Evolutionary conservation across 2,329 filamentous ascomycete genomes (phyloP).

Genomic region (Nectriaceae sp.): DNA sequence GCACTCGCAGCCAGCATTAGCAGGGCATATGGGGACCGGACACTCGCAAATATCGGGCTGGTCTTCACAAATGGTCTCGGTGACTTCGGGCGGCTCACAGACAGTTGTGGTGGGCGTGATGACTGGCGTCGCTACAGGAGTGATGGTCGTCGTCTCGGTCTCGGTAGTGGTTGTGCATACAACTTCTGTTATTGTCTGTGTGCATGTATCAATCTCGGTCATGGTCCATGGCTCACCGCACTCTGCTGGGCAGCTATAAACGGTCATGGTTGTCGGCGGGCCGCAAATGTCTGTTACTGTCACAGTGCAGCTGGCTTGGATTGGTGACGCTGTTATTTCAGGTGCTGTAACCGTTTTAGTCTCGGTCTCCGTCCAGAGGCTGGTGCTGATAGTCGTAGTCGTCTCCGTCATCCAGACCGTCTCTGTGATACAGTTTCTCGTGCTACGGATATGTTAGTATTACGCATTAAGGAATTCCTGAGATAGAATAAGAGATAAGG

Average conservation of each 20-base stretch:
- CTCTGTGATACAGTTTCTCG: neutral
- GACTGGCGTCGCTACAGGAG: neutral
- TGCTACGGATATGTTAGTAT: neutral
- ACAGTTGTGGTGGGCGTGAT: neutral
- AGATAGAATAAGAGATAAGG: neutral
- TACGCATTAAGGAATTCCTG: too few species aligned
- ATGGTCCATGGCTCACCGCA: constrained; percentile 1
- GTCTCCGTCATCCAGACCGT: constrained; percentile 4
- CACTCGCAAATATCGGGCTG: constrained; percentile 1
- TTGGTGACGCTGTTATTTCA: neutral
- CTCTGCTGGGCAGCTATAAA: constrained; percentile 4
- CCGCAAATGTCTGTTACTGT: constrained; percentile 1
- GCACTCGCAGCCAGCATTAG: neutral
- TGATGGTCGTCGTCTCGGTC: neutral
- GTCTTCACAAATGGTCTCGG: neutral
- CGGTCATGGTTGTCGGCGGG: neutral
- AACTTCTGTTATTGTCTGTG: neutral
- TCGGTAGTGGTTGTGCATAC: neutral
- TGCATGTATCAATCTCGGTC: constrained; percentile 2
- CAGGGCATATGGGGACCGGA: neutral
- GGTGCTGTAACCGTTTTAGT: neutral
- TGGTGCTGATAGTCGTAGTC: neutral
- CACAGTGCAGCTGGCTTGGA: neutral
- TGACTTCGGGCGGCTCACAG: neutral
- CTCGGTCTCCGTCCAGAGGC: constrained; percentile 1